These are phyloP conservation scores for Radiomyces spectabilis DNA, from an alignment of 192 early-diverging fungal genomes.

Conservation along the genomic window DNA sequence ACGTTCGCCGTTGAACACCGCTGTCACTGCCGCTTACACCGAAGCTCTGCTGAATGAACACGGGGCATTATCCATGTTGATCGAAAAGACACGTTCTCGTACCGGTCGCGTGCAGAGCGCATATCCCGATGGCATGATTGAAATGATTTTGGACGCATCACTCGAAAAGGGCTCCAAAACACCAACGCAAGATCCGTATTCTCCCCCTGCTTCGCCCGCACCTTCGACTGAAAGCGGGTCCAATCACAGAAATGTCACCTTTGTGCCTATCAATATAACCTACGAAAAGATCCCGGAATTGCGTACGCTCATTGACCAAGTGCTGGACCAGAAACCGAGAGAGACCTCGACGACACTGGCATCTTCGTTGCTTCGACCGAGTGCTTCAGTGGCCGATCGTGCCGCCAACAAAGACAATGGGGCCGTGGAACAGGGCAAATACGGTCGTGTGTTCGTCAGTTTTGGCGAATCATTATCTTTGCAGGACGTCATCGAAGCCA, in stretches of 20 bases:
- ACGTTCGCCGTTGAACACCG: constrained; percentile 24
- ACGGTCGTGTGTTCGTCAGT: constrained; percentile 21
- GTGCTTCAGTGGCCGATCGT: constrained; percentile 15
- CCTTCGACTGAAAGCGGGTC: neutral
- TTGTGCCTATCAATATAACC: constrained; percentile 29
- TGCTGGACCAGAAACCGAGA: constrained; percentile 25
- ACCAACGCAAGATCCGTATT: neutral
- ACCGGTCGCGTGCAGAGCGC: constrained; percentile 22
- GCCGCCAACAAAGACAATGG: constrained; percentile 13
- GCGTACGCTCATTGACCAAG: constrained; percentile 25
- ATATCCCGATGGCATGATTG: constrained; percentile 21
- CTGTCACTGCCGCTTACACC: constrained; percentile 24
- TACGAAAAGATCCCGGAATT: constrained; percentile 30
- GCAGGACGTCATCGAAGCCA: neutral
- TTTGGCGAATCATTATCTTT: constrained; percentile 14
- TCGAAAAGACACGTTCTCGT: constrained; percentile 29
- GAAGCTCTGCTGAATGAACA: constrained; percentile 24
- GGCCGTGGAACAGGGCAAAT: constrained; percentile 11
- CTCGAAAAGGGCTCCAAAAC: constrained; percentile 9
- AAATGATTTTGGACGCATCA: constrained; percentile 27
- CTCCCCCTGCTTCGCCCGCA: constrained; percentile 6
- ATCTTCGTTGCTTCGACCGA: constrained; percentile 12
- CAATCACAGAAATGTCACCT: neutral
- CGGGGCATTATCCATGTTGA: constrained; percentile 20
- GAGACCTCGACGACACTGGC: neutral